Conservation (phyloP, 2,329 filamentous ascomycete species). For the Aureobasidium sp. region DNA sequence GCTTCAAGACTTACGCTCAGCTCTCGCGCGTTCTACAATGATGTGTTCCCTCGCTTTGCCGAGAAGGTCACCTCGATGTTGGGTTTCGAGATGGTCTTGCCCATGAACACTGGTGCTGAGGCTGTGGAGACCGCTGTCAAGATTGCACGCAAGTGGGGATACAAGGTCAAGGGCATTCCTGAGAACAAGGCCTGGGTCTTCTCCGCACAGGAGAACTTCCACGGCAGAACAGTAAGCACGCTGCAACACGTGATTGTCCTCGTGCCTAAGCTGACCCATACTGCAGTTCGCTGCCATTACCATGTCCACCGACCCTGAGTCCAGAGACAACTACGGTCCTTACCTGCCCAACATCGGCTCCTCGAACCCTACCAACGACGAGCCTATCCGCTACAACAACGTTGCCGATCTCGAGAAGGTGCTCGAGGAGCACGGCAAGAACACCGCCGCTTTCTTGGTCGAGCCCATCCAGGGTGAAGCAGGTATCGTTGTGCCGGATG, state of each 20-base stretch:
- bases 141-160: conserved; percentile 94
- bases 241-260: neutral
- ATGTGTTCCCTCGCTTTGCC: conserved; percentile 93
- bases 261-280: neutral
- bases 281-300: conserved; percentile 82
- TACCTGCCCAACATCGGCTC: conserved; percentile 86
- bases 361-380: conserved; percentile 62
- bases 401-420: conserved; percentile 69
- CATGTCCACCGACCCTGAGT: conserved; percentile 90
- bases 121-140: conserved; percentile 95
- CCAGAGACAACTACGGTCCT: conserved; percentile 91
- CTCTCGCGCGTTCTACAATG: conserved; percentile 94
- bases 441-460: conserved; percentile 86
- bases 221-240: conserved; percentile 74
- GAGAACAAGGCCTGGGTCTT: conserved; percentile 77
- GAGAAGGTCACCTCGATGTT: conserved; percentile 84
- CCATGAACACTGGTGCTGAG: conserved; percentile 97
- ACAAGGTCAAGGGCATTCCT: conserved; percentile 88
- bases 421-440: conserved; percentile 69
- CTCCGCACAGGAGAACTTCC: conserved; percentile 84
- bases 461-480: conserved; percentile 98
- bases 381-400: conserved; percentile 78
- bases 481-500: conserved; percentile 88
- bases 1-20: conserved; percentile 82
- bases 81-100: conserved; percentile 94